These are phyloP conservation scores for Penicillium goetzii DNA, from an alignment of 495 filamentous ascomycete genomes.

Conservation along the genomic window DNA sequence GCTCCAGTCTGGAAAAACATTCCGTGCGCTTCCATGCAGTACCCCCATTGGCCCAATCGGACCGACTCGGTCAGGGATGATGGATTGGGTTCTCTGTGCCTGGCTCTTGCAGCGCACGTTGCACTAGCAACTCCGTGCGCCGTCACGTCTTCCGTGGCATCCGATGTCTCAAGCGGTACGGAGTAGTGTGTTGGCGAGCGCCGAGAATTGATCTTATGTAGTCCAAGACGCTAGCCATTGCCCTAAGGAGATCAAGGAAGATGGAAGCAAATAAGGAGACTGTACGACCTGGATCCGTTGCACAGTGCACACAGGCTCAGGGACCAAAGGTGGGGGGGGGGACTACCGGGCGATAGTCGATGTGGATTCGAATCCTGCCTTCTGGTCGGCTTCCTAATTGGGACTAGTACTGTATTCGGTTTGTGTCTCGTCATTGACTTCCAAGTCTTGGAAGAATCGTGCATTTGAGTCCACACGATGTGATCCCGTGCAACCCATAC, in stretches of 20 bases:
- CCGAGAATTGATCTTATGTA: not conserved
- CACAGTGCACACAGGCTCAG: not conserved
- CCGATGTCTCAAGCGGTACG: constrained; percentile 18
- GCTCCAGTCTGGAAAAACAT: constrained; percentile 12
- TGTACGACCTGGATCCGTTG: not conserved
- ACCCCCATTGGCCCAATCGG: constrained; percentile 22
- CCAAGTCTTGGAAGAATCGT: not conserved
- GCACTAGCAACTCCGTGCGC: constrained; percentile 23
- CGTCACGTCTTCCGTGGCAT: constrained; percentile 24
- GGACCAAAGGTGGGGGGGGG: not conserved
- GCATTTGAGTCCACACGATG: not conserved
- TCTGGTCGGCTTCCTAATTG: constrained; percentile 12
- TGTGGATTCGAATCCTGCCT: constrained; percentile 17
- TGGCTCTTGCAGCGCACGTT: constrained; percentile 28
- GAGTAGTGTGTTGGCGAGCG: constrained; percentile 6
- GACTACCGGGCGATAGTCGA: not conserved
- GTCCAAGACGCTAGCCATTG: not conserved
- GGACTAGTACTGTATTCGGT: constrained; percentile 13
- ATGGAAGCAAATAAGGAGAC: not conserved
- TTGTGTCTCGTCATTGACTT: not conserved
- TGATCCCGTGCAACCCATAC: not conserved
- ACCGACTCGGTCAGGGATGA: constrained; percentile 15
- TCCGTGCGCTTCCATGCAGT: constrained; percentile 16
- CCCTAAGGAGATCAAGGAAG: not conserved
- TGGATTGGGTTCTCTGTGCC: constrained; percentile 10